Percentiles rank a stretch among this genome's conserved stretches.
These are phyloP conservation scores for Cystobasidium onofrii DNA, from an alignment of 768 basidiomycete species.

Conservation along the genomic window DNA sequence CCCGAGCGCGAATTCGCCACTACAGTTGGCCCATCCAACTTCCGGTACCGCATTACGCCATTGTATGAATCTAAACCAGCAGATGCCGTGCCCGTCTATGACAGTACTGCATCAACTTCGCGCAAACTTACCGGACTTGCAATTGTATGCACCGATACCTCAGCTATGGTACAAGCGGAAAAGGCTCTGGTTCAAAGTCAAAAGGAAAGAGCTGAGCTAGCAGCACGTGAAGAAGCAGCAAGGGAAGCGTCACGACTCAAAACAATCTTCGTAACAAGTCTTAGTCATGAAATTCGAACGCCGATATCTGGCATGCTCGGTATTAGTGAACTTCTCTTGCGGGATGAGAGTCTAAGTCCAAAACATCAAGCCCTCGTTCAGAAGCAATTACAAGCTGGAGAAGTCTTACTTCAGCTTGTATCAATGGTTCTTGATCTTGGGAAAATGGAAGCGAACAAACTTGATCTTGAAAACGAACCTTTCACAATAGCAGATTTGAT, in stretches of 20 bases:
- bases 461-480: conserved; percentile 34
- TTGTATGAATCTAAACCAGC: not conserved
- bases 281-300: conserved; percentile 34
- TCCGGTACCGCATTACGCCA: conserved; percentile 2
- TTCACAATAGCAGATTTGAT: conserved; percentile 59
- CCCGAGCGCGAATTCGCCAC: conserved; percentile 9
- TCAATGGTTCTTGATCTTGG: conserved; percentile 40
- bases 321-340: conserved; percentile 35
- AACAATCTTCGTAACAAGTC: conserved; percentile 34
- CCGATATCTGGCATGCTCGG: conserved; percentile 35
- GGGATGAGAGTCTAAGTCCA: conserved; percentile 28
- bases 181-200: conserved; percentile 28
- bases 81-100: not conserved
- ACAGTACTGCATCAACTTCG: not conserved
- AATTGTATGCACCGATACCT: conserved; percentile 37
- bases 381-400: conserved; percentile 35
- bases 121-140: conserved; percentile 29
- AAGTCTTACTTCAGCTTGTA: conserved; percentile 37
- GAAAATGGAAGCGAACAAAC: conserved; percentile 40
- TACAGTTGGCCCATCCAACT: not conserved
- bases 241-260: conserved; percentile 36
- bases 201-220: conserved; percentile 34
- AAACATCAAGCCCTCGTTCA: conserved; percentile 28
- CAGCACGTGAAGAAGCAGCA: conserved; percentile 36
- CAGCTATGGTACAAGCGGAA: conserved; percentile 34